Evolutionary conservation across 345 rosid genomes (phyloP), one percentile per base, ranked within the genome.

Genomic region (Aethionema arabicum): DNA sequence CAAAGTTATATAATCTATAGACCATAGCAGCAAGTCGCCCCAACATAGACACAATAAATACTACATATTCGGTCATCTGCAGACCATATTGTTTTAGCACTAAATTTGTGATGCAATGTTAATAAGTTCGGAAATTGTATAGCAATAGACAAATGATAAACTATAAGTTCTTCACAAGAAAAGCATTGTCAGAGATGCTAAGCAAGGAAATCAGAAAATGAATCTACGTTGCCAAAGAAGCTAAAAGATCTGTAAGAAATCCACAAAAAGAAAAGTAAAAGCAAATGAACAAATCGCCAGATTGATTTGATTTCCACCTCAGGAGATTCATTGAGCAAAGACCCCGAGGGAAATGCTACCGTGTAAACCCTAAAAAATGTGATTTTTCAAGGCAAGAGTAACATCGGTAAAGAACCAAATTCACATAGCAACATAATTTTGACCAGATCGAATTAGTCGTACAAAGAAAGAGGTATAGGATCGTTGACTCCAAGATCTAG

Each of bases 181-280:
- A 8, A 40, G 5, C 44, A 40, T 6, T 10, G 40, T 12, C 44
- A 40, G 27, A 21, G 27, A 21, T 21, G 27, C 27, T 21, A 21
- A 49, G 52, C 30, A 29, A 61, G 43, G 47, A 66, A 68, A 51
- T 54, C 52, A 32, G 52, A 42, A 52, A 43, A 37, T 40, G 50
- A 21, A 29, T 41, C 68, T 55, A 49, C 61, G 68, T 31, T 70
- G 59, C 33, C 57, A 67, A 47, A 62, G 36, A 66, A 39, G 27
- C 59, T 48, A 48, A 44, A 52, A 62, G 64, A 67, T 36, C 64
- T 31, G 56, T 47, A 21, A 48, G 11, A 50, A 30, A 3, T 52
- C 41, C 63, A 57, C 30, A 15, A 40, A 12, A 42, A 0, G 10
- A 8, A 59, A 21, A 21, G 27, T 21, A 21, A 21, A 21, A 21